phyloP scores from a whole-genome alignment of 371 early-diverging fungal genomes.

The Enterospora canceri region DNA sequence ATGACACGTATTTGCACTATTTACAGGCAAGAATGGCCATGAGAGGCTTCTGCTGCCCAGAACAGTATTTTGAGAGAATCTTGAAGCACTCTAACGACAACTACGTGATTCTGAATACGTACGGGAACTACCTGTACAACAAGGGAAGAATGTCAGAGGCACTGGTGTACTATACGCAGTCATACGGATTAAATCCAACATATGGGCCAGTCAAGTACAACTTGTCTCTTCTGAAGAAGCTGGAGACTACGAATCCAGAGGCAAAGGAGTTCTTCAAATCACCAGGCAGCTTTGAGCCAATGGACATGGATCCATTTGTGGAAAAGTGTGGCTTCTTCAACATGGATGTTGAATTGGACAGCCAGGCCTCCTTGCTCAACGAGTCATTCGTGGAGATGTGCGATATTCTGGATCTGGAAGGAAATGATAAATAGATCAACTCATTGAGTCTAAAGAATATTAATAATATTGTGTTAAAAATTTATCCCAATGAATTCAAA shows the following conservation, averaged over 20 bases:
- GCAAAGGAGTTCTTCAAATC: neutral
- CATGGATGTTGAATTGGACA: neutral
- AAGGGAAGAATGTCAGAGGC: neutral
- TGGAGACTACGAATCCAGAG: neutral
- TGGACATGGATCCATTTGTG: slow-evolving; percentile 1
- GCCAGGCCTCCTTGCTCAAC: neutral
- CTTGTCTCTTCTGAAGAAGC: neutral
- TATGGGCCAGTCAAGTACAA: slow-evolving; percentile 4
- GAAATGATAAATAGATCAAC: neutral
- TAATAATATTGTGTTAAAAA: neutral
- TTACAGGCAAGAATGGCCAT: neutral
- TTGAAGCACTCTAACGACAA: neutral
- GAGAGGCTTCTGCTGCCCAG: neutral
- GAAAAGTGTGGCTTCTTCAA: slow-evolving; percentile 8
- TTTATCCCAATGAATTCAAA: neutral
- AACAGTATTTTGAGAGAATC: neutral
- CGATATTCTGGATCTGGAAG: neutral
- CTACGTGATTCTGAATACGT: neutral
- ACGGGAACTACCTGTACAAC: neutral
- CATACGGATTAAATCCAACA: neutral
- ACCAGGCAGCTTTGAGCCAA: neutral
- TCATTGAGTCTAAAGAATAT: neutral
- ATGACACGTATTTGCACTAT: slow-evolving; percentile 13
- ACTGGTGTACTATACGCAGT: neutral
- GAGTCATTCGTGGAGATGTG: neutral